Conservation (phyloP, 2,329 filamentous ascomycete species). For the Botrytis porri region DNA sequence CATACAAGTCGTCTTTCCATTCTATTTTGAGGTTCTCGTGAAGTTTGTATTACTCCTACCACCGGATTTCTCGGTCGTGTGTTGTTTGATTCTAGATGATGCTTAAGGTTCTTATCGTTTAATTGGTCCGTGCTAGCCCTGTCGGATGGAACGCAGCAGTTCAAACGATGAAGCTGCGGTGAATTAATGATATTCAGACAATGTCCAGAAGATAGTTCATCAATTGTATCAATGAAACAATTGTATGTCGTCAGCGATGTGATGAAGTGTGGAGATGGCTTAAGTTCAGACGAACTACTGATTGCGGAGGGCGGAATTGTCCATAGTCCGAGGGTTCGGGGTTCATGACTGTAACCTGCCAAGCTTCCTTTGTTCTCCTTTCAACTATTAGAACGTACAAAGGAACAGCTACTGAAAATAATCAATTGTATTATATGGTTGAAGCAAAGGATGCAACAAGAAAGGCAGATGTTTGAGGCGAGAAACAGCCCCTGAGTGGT, state of each 20-base stretch:
- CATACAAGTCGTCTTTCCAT: conserved; percentile 17
- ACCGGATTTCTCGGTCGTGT: conserved; percentile 20
- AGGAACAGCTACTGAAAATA: not conserved
- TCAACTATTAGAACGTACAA: not conserved
- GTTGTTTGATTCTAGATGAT: conserved; percentile 7
- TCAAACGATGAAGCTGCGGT: not conserved
- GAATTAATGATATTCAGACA: not conserved
- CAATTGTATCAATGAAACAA: not conserved
- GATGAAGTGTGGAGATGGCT: not conserved
- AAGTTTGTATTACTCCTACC: conserved; percentile 9
- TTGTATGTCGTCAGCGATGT: not conserved
- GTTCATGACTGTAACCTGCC: not conserved
- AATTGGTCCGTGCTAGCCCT: not conserved
- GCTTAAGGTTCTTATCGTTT: not conserved
- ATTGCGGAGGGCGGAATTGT: not conserved
- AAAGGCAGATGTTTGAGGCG: not conserved
- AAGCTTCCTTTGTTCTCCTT: not conserved
- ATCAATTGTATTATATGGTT: not conserved
- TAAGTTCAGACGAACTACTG: not conserved
- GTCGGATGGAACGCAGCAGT: not conserved
- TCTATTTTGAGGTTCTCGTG: conserved; percentile 1
- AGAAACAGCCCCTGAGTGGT: not conserved
- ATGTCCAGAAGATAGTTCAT: not conserved
- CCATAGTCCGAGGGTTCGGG: not conserved
- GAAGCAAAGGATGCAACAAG: not conserved